These are phyloP conservation scores for Margaritispora aquatica DNA, from an alignment of 495 filamentous ascomycete species.

Conservation along the genomic window DNA sequence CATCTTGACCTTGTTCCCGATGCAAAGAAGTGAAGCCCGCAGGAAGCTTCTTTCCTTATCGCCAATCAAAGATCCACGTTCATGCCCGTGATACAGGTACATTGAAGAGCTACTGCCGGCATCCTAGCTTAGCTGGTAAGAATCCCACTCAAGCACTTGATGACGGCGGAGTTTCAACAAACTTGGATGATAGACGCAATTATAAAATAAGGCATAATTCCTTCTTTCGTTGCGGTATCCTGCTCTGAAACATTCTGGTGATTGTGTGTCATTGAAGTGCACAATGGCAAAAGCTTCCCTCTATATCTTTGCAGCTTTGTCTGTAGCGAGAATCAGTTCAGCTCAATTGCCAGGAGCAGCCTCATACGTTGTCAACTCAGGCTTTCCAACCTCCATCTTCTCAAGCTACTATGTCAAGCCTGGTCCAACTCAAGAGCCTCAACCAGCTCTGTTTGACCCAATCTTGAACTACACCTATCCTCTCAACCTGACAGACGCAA, in stretches of 20 bases:
- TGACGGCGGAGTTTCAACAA: neutral
- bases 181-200: neutral
- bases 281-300: neutral
- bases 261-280: neutral
- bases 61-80: neutral
- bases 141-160: neutral
- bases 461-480: conserved; percentile 52
- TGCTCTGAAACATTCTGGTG: too few species aligned
- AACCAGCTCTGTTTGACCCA: conserved; percentile 51
- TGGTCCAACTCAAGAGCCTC: conserved; percentile 48
- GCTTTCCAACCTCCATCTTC: conserved; percentile 50
- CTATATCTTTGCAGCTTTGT: neutral
- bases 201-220: neutral
- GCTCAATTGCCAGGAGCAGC: conserved; percentile 26
- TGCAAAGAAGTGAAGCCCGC: neutral
- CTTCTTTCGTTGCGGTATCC: too few species aligned
- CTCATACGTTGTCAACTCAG: conserved; percentile 43
- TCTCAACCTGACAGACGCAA: conserved; percentile 48
- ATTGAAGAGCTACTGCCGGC: neutral
- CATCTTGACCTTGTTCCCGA: neutral
- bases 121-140: neutral
- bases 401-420: conserved; percentile 44
- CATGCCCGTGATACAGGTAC: neutral
- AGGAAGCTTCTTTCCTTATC: neutral
- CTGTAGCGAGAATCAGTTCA: too few species aligned